A percentile compares a stretch with the other conserved stretches of the same genome.
Conservation (phyloP, 2,329 filamentous ascomycete genomes). For the Parastagonospora avenae region DNA sequence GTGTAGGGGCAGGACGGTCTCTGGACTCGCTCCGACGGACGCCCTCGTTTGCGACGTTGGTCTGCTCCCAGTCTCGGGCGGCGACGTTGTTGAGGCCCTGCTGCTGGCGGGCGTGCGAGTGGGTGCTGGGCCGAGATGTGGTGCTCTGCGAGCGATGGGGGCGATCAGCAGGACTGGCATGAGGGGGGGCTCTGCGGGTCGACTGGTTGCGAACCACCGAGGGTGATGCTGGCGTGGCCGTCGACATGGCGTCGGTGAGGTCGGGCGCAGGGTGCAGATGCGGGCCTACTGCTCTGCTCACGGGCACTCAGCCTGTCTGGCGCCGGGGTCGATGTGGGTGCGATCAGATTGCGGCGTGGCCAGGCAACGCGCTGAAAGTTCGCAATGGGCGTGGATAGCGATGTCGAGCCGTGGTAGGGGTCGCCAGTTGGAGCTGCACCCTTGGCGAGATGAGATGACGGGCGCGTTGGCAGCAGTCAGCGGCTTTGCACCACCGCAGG, state of each 20-base stretch:
- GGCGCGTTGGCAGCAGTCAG: constrained; percentile 9
- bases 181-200: constrained; percentile 31
- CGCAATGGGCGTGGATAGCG: constrained; percentile 2
- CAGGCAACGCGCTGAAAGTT: constrained; percentile 13
- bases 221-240: constrained; percentile 49
- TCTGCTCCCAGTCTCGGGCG: constrained; percentile 75
- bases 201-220: constrained; percentile 46
- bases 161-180: constrained; percentile 33
- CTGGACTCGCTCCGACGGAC: constrained; percentile 68
- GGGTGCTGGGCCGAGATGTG: constrained; percentile 33
- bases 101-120: constrained; percentile 45
- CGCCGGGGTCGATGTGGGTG: constrained; percentile 14
- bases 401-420: neutral
- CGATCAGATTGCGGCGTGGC: constrained; percentile 17
- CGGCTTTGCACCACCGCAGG: constrained; percentile 2
- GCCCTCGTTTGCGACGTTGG: constrained; percentile 63
- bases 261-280: constrained; percentile 36
- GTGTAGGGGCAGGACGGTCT: constrained; percentile 52
- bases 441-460: constrained; percentile 10
- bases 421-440: constrained; percentile 3
- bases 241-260: constrained; percentile 39
- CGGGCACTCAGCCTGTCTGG: constrained; percentile 22
- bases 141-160: constrained; percentile 47
- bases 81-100: constrained; percentile 58
- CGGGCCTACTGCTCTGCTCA: constrained; percentile 13